Percentiles rank a stretch among this genome's conserved stretches.
Conservation (phyloP, 2,329 filamentous ascomycete genomes). For the Escovopsis sp. region DNA sequence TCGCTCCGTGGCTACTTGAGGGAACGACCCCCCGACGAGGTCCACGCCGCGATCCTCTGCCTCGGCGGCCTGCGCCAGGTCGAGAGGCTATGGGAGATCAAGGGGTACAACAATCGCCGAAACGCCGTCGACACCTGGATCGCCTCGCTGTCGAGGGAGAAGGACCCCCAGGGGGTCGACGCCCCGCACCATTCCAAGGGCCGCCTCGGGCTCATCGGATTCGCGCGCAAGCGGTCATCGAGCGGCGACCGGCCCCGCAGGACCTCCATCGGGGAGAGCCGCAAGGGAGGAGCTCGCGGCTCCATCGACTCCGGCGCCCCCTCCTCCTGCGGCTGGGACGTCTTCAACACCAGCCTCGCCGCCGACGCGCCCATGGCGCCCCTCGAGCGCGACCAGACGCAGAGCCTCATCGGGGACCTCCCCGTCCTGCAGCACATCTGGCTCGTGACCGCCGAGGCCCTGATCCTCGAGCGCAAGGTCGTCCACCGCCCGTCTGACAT, state of each 20-base stretch:
- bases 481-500: slow-evolving; percentile 45
- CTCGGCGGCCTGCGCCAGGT: slow-evolving; percentile 49
- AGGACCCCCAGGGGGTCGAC: slow-evolving; percentile 22
- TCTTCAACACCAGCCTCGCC: slow-evolving; percentile 45
- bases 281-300: slow-evolving; percentile 14
- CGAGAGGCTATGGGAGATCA: slow-evolving; percentile 50
- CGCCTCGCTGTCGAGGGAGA: slow-evolving; percentile 33
- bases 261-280: slow-evolving; percentile 12
- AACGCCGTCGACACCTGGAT: slow-evolving; percentile 47
- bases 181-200: slow-evolving; percentile 26
- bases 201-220: slow-evolving; percentile 35
- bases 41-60: slow-evolving; percentile 45
- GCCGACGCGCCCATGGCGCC: slow-evolving; percentile 49
- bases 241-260: slow-evolving; percentile 14
- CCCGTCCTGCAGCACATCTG: slow-evolving; percentile 46
- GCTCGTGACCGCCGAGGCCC: slow-evolving; percentile 46
- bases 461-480: slow-evolving; percentile 44
- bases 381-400: slow-evolving; percentile 34
- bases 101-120: slow-evolving; percentile 47
- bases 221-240: slow-evolving; percentile 44
- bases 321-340: slow-evolving; percentile 17
- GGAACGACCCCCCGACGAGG: slow-evolving; percentile 46
- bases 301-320: slow-evolving; percentile 17
- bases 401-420: slow-evolving; percentile 37
- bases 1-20: slow-evolving; percentile 48